Percentiles rank a stretch among this genome's conserved stretches.
Conservation (phyloP, 176 grass and related monocot genomes). For the Raddia distichophylla region DNA sequence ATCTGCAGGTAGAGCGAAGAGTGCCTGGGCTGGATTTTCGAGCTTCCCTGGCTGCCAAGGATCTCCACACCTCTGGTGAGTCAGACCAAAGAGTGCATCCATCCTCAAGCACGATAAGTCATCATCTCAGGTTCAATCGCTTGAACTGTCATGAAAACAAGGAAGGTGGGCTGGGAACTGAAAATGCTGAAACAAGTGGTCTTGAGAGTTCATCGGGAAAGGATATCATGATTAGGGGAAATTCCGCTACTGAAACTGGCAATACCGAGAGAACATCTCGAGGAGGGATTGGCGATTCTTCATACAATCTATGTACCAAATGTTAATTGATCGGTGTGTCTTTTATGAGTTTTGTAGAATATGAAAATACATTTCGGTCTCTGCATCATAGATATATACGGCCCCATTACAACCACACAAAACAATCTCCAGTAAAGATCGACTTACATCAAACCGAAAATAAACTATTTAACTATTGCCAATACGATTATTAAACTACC, state of each 20-base stretch:
- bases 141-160: slow-evolving; percentile 45
- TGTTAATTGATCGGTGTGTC: too few relatives aligned
- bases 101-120: slow-evolving; percentile 65
- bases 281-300: neutral
- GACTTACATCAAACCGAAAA: too few relatives aligned
- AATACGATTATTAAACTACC: too few relatives aligned
- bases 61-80: slow-evolving; percentile 40
- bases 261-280: slow-evolving; percentile 35
- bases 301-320: too few relatives aligned
- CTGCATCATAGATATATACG: too few relatives aligned
- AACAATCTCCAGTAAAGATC: too few relatives aligned
- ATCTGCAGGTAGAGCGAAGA: slow-evolving; percentile 24
- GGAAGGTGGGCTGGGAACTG: slow-evolving; percentile 31
- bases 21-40: slow-evolving; percentile 27
- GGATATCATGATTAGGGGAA: slow-evolving; percentile 36
- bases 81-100: slow-evolving; percentile 49
- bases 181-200: slow-evolving; percentile 49
- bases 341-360: too few relatives aligned
- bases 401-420: too few relatives aligned
- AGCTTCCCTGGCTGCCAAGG: slow-evolving; percentile 51
- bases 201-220: slow-evolving; percentile 49
- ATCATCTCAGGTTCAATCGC: slow-evolving; percentile 53
- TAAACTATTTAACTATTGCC: too few relatives aligned
- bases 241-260: slow-evolving; percentile 37
- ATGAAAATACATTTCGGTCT: too few relatives aligned